Evolutionary conservation across 108 stramenopile genomes (phyloP).

Genomic region (Craspedostauros australis): DNA sequence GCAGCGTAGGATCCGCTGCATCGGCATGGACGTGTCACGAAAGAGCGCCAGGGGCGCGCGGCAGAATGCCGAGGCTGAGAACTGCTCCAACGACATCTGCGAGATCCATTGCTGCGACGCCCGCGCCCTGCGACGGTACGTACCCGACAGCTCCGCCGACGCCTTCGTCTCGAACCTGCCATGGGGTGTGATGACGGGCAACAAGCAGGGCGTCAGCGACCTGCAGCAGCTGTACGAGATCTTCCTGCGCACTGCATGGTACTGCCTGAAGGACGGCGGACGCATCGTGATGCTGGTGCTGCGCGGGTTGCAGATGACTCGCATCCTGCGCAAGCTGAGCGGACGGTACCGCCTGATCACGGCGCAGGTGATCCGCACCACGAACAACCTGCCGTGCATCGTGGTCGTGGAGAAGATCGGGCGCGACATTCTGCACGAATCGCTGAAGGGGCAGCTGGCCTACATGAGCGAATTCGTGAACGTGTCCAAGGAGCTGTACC

Average conservation of each 20-base stretch:
- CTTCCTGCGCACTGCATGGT: slow-evolving; percentile 62
- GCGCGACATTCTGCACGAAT: slow-evolving; percentile 39
- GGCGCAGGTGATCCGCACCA: slow-evolving; percentile 55
- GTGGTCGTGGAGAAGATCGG: slow-evolving; percentile 58
- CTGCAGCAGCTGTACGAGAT: slow-evolving; percentile 68
- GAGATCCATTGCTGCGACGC: slow-evolving; percentile 62
- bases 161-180: slow-evolving; percentile 60
- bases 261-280: slow-evolving; percentile 43
- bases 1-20: slow-evolving; percentile 24
- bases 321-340: slow-evolving; percentile 59
- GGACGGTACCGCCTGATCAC: slow-evolving; percentile 49
- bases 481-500: slow-evolving; percentile 58
- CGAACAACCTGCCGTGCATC: slow-evolving; percentile 65
- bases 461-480: slow-evolving; percentile 58
- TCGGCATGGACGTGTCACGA: slow-evolving; percentile 63
- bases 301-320: slow-evolving; percentile 57
- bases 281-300: slow-evolving; percentile 64
- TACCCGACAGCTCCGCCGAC: slow-evolving; percentile 47
- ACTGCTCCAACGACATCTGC: slow-evolving; percentile 17
- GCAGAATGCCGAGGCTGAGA: slow-evolving; percentile 48
- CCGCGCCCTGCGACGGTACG: slow-evolving; percentile 39
- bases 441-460: slow-evolving; percentile 55
- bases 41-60: slow-evolving; percentile 47
- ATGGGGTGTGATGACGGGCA: slow-evolving; percentile 68
- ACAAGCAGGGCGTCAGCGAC: slow-evolving; percentile 45